Base-by-base conservation (phyloP, 768 basidiomycete species). In the Dentipellis fragilis region DNA sequence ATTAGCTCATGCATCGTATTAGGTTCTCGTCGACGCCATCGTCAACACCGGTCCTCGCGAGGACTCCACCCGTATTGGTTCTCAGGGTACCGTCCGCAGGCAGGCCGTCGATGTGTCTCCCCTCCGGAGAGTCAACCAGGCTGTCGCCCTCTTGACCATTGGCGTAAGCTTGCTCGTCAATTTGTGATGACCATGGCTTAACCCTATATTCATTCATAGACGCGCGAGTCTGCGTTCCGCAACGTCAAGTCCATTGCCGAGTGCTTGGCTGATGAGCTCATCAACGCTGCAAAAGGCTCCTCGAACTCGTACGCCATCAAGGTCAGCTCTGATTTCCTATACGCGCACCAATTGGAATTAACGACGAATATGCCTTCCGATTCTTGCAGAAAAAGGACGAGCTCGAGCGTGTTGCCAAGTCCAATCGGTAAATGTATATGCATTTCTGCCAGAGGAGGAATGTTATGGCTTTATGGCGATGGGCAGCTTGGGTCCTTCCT, bases 241-340 rank as follows among this genome's bases (percentile, higher is more conserved):
- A 99, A 99, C 77, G 91, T 97, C 67, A 99, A 99, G 76, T 96
- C 93, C 58, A 88, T 99, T 65, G 93, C 96, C 58, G 95, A 98
- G 77, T 97, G 95, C 76, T 82, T 98, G 53, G 95, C 96, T 58
- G 96, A 98, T 71, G 96, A 99, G 73, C 87, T 98, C 68, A 97
- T 98, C 82, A 99, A 99, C 73, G 96, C 96, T 54, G 96, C 95
- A 62, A 98, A 99, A 80, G 96, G 96, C 62, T 98, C 96, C 51
- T 97, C 94, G 68, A 99, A 99, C 87, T 98, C 95, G 54, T 99
- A 98, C 71, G 95, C 95, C 59, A 99, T 99, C 82, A 98, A 97
- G 90, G 89, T 89, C 19, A n/a, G 5, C 45, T 29, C 37, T 37
- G n/a, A 57, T 53, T 14, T 14, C 49, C 21, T 16, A 49, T 29